These are phyloP conservation scores for Tetradesmus lagerheimii DNA, from an alignment of 139 green algal genomes.

Conservation along the genomic window DNA sequence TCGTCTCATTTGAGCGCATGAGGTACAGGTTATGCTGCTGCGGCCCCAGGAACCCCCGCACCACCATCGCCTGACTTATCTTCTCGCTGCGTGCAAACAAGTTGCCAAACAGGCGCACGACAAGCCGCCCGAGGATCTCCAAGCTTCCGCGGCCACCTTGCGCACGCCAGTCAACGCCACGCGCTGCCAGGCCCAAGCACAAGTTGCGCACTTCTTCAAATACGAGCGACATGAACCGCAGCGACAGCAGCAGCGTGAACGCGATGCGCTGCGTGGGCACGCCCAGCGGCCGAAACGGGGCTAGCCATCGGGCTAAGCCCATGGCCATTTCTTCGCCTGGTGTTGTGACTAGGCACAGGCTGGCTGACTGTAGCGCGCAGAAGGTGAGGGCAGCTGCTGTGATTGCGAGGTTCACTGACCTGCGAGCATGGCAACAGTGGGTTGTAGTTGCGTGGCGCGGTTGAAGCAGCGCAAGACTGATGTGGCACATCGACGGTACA, in stretches of 20 bases:
- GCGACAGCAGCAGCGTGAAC: constrained; percentile 87
- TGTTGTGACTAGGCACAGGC: constrained; percentile 84
- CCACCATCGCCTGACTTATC: constrained; percentile 80
- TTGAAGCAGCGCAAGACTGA: too few species aligned
- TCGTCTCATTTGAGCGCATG: constrained; percentile 60
- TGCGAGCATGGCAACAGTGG: not conserved
- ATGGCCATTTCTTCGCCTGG: constrained; percentile 83
- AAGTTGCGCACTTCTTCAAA: constrained; percentile 92
- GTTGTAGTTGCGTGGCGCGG: too few species aligned
- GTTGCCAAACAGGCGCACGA: constrained; percentile 76
- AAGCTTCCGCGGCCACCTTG: constrained; percentile 66
- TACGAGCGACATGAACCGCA: constrained; percentile 89
- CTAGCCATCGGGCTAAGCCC: constrained; percentile 69
- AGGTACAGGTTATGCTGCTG: constrained; percentile 71
- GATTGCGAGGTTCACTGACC: constrained; percentile 77
- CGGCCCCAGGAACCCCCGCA: constrained; percentile 77
- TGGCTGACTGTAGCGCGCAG: constrained; percentile 79
- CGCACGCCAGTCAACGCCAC: constrained; percentile 78
- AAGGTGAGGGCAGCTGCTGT: constrained; percentile 78
- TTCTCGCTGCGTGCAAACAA: constrained; percentile 75
- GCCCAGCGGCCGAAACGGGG: constrained; percentile 68
- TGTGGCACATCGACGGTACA: too few species aligned
- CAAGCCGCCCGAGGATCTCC: constrained; percentile 60
- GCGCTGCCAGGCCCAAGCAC: constrained; percentile 79
- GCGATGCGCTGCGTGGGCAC: constrained; percentile 70